Conservation (phyloP, 2,329 filamentous ascomycete genomes). For the Stachybotrys elegans region DNA sequence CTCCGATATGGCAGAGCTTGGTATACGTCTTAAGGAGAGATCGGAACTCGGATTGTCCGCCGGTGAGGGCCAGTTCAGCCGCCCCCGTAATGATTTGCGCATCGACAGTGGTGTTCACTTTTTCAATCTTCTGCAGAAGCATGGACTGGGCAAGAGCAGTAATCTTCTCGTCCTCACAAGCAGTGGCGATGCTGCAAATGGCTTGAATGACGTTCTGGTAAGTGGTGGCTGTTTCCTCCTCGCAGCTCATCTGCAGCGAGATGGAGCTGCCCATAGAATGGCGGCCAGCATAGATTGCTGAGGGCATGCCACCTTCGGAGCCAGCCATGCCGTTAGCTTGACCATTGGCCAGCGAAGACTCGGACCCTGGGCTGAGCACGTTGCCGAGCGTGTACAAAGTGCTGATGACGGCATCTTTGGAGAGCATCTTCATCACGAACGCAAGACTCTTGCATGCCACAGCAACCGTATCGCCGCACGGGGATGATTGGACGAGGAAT, state of each 20-base stretch:
- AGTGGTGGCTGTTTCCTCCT: slow-evolving; percentile 72
- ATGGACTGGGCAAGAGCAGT: slow-evolving; percentile 90
- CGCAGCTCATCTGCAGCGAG: slow-evolving; percentile 67
- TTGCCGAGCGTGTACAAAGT: slow-evolving; percentile 97
- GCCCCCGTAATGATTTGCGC: slow-evolving; percentile 80
- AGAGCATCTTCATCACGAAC: slow-evolving; percentile 73
- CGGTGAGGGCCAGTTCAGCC: slow-evolving; percentile 70
- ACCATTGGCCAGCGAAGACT: slow-evolving; percentile 49
- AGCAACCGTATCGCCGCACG: slow-evolving; percentile 62
- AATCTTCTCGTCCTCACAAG: slow-evolving; percentile 83
- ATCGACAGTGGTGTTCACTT: slow-evolving; percentile 76
- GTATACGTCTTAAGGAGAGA: slow-evolving; percentile 80
- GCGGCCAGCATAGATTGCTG: slow-evolving; percentile 48
- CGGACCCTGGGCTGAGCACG: slow-evolving; percentile 71
- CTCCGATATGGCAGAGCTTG: slow-evolving; percentile 67
- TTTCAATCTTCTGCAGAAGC: slow-evolving; percentile 90
- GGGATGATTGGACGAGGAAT: slow-evolving; percentile 80
- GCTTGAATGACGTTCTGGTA: slow-evolving; percentile 92
- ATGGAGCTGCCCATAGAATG: slow-evolving; percentile 70
- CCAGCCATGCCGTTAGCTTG: slow-evolving; percentile 37
- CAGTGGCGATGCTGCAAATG: slow-evolving; percentile 82
- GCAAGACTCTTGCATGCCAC: slow-evolving; percentile 83
- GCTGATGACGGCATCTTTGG: slow-evolving; percentile 89
- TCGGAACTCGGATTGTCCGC: slow-evolving; percentile 77
- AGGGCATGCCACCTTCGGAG: slow-evolving; percentile 29